Evolutionary conservation across 371 early-diverging fungal genomes (phyloP).

Genomic region (Saksenaea vasiformis): DNA sequence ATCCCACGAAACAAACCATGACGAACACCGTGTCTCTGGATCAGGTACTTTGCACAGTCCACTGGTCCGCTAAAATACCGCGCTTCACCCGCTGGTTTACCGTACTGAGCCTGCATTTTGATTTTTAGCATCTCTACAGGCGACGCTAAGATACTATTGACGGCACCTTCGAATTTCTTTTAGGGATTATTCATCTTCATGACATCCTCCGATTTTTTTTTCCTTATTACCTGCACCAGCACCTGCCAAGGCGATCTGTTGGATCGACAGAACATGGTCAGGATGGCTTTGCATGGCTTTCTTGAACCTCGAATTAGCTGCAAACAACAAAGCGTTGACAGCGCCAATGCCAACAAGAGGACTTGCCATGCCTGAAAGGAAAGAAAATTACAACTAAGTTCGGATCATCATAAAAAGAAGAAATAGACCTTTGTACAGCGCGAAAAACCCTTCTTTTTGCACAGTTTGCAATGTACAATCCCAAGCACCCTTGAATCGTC

Average conservation of each 20-base stretch:
- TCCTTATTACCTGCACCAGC: slow-evolving; percentile 65
- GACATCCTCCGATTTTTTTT: background rate
- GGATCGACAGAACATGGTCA: slow-evolving; percentile 43
- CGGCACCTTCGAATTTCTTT: slow-evolving; percentile 45
- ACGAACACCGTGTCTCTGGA: slow-evolving; percentile 62
- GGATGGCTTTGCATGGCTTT: slow-evolving; percentile 47
- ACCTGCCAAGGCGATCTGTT: slow-evolving; percentile 77
- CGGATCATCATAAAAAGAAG: background rate
- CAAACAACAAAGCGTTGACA: slow-evolving; percentile 82
- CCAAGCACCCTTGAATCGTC: slow-evolving; percentile 70
- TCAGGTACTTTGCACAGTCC: slow-evolving; percentile 65
- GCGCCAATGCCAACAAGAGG: slow-evolving; percentile 82
- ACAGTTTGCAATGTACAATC: slow-evolving; percentile 71
- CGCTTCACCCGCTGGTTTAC: slow-evolving; percentile 19
- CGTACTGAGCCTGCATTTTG: slow-evolving; percentile 78
- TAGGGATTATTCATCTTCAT: background rate
- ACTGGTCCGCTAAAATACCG: slow-evolving; percentile 58
- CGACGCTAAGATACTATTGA: slow-evolving; percentile 74
- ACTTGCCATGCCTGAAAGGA: slow-evolving; percentile 71
- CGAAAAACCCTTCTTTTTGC: slow-evolving; percentile 65
- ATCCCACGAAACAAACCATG: slow-evolving; percentile 79
- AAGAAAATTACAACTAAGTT: background rate
- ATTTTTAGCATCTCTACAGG: slow-evolving; percentile 86
- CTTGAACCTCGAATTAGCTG: slow-evolving; percentile 71
- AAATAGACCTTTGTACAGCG: slow-evolving; percentile 74